Conservation (phyloP, 768 basidiomycete genomes). For the Lactifluus pinguis region DNA sequence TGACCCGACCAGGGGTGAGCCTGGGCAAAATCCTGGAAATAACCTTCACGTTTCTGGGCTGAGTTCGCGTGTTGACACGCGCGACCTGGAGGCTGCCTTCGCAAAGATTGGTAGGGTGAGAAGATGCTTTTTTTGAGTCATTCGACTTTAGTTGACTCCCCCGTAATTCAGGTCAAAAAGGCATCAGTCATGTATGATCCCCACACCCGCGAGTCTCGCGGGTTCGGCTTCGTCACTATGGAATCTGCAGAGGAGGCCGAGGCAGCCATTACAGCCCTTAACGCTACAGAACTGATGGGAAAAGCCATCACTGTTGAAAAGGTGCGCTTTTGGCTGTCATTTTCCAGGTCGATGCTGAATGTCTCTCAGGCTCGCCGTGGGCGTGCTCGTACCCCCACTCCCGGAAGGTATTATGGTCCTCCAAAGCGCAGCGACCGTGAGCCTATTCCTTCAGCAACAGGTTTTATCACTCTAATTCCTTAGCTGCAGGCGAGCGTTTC, state of each 20-base stretch:
- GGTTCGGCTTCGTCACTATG: slow-evolving; percentile 89
- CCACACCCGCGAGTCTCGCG: slow-evolving; percentile 61
- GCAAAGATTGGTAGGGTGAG: slow-evolving; percentile 78
- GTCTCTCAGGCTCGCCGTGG: slow-evolving; percentile 68
- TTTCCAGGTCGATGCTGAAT: neutral
- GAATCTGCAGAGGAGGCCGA: slow-evolving; percentile 81
- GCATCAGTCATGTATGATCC: slow-evolving; percentile 60
- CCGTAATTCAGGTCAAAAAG: slow-evolving; percentile 44
- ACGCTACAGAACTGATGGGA: slow-evolving; percentile 79
- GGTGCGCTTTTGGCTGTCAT: slow-evolving; percentile 32
- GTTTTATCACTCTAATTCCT: neutral
- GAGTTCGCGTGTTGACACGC: slow-evolving; percentile 59
- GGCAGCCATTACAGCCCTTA: slow-evolving; percentile 77
- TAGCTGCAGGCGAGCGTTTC: slow-evolving; percentile 57
- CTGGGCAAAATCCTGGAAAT: slow-evolving; percentile 48
- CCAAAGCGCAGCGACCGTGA: slow-evolving; percentile 69
- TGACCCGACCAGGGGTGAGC: slow-evolving; percentile 14
- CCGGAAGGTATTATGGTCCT: slow-evolving; percentile 90
- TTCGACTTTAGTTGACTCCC: neutral
- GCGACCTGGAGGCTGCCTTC: slow-evolving; percentile 83
- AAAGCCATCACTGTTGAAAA: slow-evolving; percentile 86
- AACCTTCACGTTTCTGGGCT: slow-evolving; percentile 58
- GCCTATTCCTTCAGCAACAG: neutral
- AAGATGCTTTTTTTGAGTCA: slow-evolving; percentile 9
- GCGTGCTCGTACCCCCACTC: slow-evolving; percentile 86